Conservation (phyloP, 192 early-diverging fungal genomes). For the Ramicandelaber brevisporus region DNA sequence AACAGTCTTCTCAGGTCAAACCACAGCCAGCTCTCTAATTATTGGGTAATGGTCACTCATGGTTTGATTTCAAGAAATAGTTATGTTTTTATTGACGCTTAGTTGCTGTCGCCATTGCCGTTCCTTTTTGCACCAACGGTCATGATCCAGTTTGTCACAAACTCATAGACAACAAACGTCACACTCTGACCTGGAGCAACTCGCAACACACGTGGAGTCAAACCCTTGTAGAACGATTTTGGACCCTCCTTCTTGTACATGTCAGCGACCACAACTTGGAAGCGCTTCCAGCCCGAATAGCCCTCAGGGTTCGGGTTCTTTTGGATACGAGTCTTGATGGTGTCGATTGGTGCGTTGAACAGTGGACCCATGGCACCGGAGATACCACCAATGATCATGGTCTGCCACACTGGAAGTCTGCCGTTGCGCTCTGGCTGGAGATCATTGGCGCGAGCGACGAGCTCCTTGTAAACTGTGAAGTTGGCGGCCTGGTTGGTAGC, state of each 20-base stretch:
- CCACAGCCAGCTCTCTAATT: no score
- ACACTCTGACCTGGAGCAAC: constrained; percentile 94
- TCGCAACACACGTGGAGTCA: constrained; percentile 74
- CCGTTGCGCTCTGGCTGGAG: constrained; percentile 30
- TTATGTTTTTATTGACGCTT: no score
- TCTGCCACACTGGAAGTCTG: constrained; percentile 77
- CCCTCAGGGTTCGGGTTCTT: constrained; percentile 36
- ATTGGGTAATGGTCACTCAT: no score
- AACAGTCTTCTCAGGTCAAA: no score
- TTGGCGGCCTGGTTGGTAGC: constrained; percentile 97
- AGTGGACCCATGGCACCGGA: constrained; percentile 79
- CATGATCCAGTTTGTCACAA: constrained; percentile 57
- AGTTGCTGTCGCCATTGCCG: no score
- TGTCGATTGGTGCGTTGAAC: constrained; percentile 91
- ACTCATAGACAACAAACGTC: constrained; percentile 85
- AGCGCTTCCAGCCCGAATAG: constrained; percentile 52
- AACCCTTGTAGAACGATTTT: constrained; percentile 82
- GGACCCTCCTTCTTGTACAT: constrained; percentile 75
- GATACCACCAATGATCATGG: constrained; percentile 67
- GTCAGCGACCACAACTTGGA: constrained; percentile 43
- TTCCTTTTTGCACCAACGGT: no score
- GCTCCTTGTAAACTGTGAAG: constrained; percentile 88
- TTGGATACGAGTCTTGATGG: constrained; percentile 97
- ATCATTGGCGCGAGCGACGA: constrained; percentile 51
- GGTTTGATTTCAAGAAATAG: no score